Evolutionary conservation across 352 stramenopile species (phyloP), one percentile per base, ranked within the genome.

Genomic region (Globisporangium mamillatum): DNA sequence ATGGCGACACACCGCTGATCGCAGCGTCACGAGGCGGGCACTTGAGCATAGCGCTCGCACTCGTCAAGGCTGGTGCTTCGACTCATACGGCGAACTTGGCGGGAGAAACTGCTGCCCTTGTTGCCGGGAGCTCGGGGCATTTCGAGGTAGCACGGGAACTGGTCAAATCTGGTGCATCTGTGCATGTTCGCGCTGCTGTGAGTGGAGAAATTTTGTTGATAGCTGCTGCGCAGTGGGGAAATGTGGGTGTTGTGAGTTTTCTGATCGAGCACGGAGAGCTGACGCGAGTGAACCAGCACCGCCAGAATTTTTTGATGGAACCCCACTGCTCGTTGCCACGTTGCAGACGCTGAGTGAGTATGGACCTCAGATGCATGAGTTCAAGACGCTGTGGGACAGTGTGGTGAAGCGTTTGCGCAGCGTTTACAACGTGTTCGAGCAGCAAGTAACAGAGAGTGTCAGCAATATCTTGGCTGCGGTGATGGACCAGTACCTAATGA

Each of bases 231-330:
- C 66, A 50, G 27, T 73, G 63, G 24, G 61, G 65, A 1, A 53
- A 75, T 27, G 58, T 73, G 20, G 62, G 59, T 0, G 65, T 75
- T 27, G 65, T 77, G 20, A 60, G 65, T 29, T 64, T 71, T 8
- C 60, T 77, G 7, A 24, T 75, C 1, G 68, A 75, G 5, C 44
- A 54, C 22, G 60, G 44, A 25, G 9, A 48, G 27, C 18, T 66
- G 18, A 2, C 44, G 50, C 46, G n/a, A 48, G 56, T 8, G 9
- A 29, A 10, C 16, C 7, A 57, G 38, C 16, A 66, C 6, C 52
- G 1, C 0, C 44, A 52, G 0, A 1, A 3, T 22, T 52, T 4
- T 20, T 4, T 16, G n/a, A 27, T 53, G 2, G 50, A 14, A 27
- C 4, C 12, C 9, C 29, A 5, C 60, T 66, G 25, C 24, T 66